These are phyloP conservation scores for Xerocomus spinulosus DNA, from an alignment of 768 basidiomycete genomes.

Conservation along the genomic window DNA sequence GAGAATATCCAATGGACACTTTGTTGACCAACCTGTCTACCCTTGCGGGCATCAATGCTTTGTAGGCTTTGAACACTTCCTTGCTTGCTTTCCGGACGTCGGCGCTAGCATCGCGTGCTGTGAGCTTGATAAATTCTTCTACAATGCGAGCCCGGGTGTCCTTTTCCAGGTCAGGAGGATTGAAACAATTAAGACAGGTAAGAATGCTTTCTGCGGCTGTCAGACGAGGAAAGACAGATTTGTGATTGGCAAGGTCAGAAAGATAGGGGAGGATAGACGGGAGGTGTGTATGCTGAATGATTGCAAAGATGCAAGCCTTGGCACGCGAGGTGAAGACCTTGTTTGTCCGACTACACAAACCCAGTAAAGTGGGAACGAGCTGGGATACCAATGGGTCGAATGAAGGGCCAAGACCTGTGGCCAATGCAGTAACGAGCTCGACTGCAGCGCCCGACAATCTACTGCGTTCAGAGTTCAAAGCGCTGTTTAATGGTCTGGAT, in stretches of 20 bases:
- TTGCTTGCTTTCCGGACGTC: slow-evolving; percentile 69
- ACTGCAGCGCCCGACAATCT: slow-evolving; percentile 63
- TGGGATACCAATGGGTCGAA: slow-evolving; percentile 68
- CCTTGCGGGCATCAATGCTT: slow-evolving; percentile 59
- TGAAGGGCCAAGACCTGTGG: slow-evolving; percentile 48
- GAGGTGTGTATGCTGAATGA: slow-evolving; percentile 66
- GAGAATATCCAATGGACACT: background rate
- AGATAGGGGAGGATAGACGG: slow-evolving; percentile 61
- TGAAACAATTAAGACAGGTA: slow-evolving; percentile 66
- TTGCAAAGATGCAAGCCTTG: slow-evolving; percentile 49
- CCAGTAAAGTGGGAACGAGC: slow-evolving; percentile 64
- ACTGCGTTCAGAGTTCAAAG: slow-evolving; percentile 70
- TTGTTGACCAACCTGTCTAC: slow-evolving; percentile 52
- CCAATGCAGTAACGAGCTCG: slow-evolving; percentile 55
- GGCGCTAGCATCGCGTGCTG: slow-evolving; percentile 69
- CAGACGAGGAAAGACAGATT: slow-evolving; percentile 58
- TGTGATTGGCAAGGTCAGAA: slow-evolving; percentile 55
- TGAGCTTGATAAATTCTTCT: slow-evolving; percentile 61
- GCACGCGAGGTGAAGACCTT: slow-evolving; percentile 73
- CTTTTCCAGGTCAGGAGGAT: slow-evolving; percentile 75
- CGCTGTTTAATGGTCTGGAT: slow-evolving; percentile 49
- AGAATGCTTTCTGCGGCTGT: slow-evolving; percentile 63
- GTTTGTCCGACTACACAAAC: slow-evolving; percentile 68
- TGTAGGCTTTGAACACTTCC: slow-evolving; percentile 74
- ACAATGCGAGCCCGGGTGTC: slow-evolving; percentile 60